A percentile compares a stretch with the other conserved stretches of the same genome.
phyloP scores from a whole-genome alignment of 2,329 filamentous ascomycete genomes.

The Byssothecium circinans region DNA sequence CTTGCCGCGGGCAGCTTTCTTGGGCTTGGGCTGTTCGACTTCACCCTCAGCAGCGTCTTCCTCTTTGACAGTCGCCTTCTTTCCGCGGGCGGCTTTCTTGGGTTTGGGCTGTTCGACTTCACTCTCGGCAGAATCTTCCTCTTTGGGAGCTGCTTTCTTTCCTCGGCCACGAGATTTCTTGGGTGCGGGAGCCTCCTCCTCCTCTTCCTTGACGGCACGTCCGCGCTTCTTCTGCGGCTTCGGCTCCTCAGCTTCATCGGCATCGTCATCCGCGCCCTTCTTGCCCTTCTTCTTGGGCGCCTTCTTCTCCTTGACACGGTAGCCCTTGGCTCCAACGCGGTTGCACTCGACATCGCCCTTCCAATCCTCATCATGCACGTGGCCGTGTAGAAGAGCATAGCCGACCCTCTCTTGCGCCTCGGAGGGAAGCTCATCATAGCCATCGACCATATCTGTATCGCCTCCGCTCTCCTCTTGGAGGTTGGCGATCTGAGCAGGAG shows the following conservation, averaged over 20 bases:
- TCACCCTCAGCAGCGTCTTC: slow-evolving; percentile 22
- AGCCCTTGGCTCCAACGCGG: slow-evolving; percentile 66
- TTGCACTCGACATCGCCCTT: slow-evolving; percentile 79
- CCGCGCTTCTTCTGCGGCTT: slow-evolving; percentile 49
- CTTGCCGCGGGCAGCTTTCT: no score
- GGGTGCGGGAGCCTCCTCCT: slow-evolving; percentile 33
- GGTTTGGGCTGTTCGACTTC: slow-evolving; percentile 22
- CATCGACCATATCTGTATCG: slow-evolving; percentile 72
- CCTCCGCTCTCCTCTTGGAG: slow-evolving; percentile 60
- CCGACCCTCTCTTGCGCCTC: slow-evolving; percentile 74
- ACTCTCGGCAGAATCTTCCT: slow-evolving; percentile 25
- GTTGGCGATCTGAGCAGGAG: slow-evolving; percentile 70
- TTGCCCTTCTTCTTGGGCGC: slow-evolving; percentile 37
- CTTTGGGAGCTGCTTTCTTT: slow-evolving; percentile 31
- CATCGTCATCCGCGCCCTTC: slow-evolving; percentile 18
- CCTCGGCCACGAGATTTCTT: slow-evolving; percentile 32
- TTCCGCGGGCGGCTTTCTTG: slow-evolving; percentile 19
- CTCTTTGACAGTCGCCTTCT: slow-evolving; percentile 15
- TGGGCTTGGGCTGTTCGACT: slow-evolving; percentile 21
- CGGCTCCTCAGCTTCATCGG: slow-evolving; percentile 30
- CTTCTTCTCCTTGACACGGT: slow-evolving; percentile 48
- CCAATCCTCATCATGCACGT: slow-evolving; percentile 85
- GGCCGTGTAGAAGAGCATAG: slow-evolving; percentile 71
- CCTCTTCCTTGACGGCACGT: slow-evolving; percentile 19
- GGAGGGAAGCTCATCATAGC: slow-evolving; percentile 73